phyloP scores from a whole-genome alignment of 495 filamentous ascomycete genomes.

The Penicillium daleae region DNA sequence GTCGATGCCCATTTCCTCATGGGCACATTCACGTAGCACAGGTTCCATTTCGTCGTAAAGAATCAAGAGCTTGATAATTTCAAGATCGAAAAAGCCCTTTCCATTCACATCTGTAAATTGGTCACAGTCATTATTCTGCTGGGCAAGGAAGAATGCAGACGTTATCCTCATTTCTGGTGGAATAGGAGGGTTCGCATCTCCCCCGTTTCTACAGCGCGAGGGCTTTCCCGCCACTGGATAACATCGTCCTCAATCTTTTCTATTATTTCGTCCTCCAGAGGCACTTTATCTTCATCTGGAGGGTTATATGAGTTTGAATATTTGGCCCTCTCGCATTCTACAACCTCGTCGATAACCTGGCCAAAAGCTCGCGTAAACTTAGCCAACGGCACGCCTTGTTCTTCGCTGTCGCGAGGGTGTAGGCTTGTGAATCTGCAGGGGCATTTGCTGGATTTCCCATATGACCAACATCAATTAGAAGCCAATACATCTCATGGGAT shows the following conservation, averaged over 20 bases:
- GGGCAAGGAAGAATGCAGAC: background rate
- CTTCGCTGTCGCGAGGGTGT: background rate
- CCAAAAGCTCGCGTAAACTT: background rate
- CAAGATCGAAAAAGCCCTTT: slow-evolving; percentile 4
- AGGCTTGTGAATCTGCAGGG: background rate
- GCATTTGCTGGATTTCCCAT: background rate
- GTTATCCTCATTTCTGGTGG: background rate
- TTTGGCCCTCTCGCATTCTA: background rate
- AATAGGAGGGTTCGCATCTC: background rate
- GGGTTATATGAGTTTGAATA: background rate
- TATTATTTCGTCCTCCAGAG: background rate
- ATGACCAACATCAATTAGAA: background rate
- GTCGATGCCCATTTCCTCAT: background rate
- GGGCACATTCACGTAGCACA: background rate
- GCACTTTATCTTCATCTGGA: background rate
- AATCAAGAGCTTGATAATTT: slow-evolving; percentile 7
- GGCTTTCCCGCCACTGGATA: background rate
- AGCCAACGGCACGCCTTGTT: background rate
- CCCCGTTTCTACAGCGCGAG: background rate
- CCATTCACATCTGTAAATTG: background rate
- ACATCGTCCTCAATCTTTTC: background rate
- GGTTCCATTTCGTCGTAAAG: slow-evolving; percentile 5
- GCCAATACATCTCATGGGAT: background rate
- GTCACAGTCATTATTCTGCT: background rate
- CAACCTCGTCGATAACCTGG: background rate